These are phyloP conservation scores for Verticillium longisporum DNA, from an alignment of 2,329 filamentous ascomycete species.

Conservation along the genomic window DNA sequence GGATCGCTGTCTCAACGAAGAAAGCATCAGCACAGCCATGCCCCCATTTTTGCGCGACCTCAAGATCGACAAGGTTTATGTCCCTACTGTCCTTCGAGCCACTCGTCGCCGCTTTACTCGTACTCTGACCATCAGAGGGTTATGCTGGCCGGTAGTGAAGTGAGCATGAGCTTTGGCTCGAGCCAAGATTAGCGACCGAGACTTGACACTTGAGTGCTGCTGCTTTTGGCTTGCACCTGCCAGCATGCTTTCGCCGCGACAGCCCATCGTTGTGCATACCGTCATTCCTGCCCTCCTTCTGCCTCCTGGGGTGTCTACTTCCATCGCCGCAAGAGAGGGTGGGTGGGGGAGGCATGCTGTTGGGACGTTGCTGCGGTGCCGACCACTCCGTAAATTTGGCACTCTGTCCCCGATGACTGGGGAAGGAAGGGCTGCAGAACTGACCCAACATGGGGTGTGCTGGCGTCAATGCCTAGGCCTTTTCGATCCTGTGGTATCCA, in stretches of 20 bases:
- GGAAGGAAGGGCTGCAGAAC: neutral
- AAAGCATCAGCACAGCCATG: neutral
- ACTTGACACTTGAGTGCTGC: neutral
- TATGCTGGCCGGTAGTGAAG: neutral
- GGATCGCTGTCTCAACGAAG: neutral
- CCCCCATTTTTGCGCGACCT: neutral
- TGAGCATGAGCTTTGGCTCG: neutral
- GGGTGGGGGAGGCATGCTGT: too few relatives aligned
- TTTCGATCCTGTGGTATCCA: neutral
- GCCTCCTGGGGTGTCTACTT: too few relatives aligned
- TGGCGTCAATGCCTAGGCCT: neutral
- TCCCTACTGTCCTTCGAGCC: neutral
- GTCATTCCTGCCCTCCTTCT: too few relatives aligned
- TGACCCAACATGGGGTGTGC: neutral
- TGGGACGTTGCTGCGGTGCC: neutral
- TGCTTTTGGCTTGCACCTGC: neutral
- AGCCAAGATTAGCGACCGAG: neutral
- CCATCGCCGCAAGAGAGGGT: too few relatives aligned
- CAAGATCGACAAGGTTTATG: neutral
- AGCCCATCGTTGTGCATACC: neutral
- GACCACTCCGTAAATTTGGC: neutral
- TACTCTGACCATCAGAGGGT: neutral
- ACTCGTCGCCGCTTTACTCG: neutral
- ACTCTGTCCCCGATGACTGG: neutral
- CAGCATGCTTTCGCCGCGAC: too few relatives aligned